Evolutionary conservation across 2,329 filamentous ascomycete species (phyloP).

Genomic region (Clarireedia paspali): DNA sequence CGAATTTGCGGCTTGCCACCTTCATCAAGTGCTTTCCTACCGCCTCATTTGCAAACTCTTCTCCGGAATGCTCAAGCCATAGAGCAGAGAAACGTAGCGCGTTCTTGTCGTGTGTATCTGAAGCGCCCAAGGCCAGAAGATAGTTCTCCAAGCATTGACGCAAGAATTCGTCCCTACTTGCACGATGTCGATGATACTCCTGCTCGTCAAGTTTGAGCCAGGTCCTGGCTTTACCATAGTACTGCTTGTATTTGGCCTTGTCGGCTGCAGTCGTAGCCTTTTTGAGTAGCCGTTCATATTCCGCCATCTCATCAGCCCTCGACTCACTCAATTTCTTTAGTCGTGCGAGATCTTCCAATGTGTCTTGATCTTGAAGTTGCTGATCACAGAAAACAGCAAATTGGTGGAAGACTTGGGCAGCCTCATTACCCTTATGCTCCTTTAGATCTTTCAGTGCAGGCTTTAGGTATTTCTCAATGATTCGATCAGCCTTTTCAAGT

Average conservation of each 20-base stretch:
- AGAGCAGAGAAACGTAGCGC: slow-evolving; percentile 86
- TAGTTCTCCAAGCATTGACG: slow-evolving; percentile 89
- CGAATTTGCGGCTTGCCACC: slow-evolving; percentile 89
- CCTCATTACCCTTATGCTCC: slow-evolving; percentile 59
- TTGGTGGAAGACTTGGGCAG: slow-evolving; percentile 85
- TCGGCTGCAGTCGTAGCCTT: slow-evolving; percentile 37
- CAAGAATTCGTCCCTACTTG: slow-evolving; percentile 75
- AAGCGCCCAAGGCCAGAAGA: slow-evolving; percentile 73
- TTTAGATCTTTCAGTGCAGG: slow-evolving; percentile 78
- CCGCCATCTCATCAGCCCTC: slow-evolving; percentile 72
- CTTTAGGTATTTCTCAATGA: slow-evolving; percentile 78
- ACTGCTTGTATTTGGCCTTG: slow-evolving; percentile 48
- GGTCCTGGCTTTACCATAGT: slow-evolving; percentile 65
- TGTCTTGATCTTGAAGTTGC: slow-evolving; percentile 81
- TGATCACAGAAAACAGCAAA: slow-evolving; percentile 94
- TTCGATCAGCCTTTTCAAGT: slow-evolving; percentile 82
- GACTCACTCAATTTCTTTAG: slow-evolving; percentile 71
- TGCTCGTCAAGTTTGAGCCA: slow-evolving; percentile 89
- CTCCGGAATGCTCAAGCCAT: slow-evolving; percentile 84
- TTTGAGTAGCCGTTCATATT: slow-evolving; percentile 54
- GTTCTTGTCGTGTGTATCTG: slow-evolving; percentile 83
- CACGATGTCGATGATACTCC: slow-evolving; percentile 72
- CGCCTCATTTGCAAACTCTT: slow-evolving; percentile 66
- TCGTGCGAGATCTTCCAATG: slow-evolving; percentile 74
- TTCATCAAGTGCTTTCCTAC: slow-evolving; percentile 61